Evolutionary conservation across 495 filamentous ascomycete genomes (phyloP), one percentile per base, ranked within the genome.

Genomic region (Penicillium arizonense): DNA sequence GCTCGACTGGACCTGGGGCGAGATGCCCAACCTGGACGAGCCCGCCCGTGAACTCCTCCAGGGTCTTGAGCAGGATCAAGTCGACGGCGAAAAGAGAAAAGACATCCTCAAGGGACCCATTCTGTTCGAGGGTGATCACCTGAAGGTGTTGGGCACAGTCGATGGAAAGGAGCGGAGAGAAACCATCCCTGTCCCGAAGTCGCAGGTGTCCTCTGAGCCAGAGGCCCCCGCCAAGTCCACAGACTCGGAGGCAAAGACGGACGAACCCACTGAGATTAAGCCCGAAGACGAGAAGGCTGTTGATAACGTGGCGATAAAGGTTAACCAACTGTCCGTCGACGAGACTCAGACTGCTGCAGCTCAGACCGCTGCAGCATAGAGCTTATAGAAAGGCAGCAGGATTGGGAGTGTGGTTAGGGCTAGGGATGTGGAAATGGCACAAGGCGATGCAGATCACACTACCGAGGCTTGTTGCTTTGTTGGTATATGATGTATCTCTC

Each of bases 1-100:
- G 43, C 79, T 96, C 4, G 86, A 94, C 33, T 96, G 87, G 74
- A 64, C 85, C 53, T 95, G 84, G 69, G 87, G 87, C 44, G 82
- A 87, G 49, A 72, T 82, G 70, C 89, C 89, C 11, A 75, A 80
- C 45, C 67, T 88, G 16, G 90, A 96, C 55, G 84, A 84, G 5
- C 64, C 70, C 9, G 79, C 80, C 32, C 64, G 71, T 16, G 73
- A 78, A 30, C 52, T 77, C n/a, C 69, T 84, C 24, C 58, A 68
- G 14, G 60, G 55, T n/a, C 37, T 73, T n/a, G 71, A 69, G 30
- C 63, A 65, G 23, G 50, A 68, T 2, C 56, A 64, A 1, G 44
- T 56, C 3, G 65, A 68, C 14, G 71, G 65, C 23, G 52, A 63
- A 43, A 61, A 59, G 18, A 64, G 62, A 26, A 67, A 65, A 35